Evolutionary conservation across 192 early-diverging fungal genomes (phyloP).

Genomic region (Phlyctochytrium planicorne): DNA sequence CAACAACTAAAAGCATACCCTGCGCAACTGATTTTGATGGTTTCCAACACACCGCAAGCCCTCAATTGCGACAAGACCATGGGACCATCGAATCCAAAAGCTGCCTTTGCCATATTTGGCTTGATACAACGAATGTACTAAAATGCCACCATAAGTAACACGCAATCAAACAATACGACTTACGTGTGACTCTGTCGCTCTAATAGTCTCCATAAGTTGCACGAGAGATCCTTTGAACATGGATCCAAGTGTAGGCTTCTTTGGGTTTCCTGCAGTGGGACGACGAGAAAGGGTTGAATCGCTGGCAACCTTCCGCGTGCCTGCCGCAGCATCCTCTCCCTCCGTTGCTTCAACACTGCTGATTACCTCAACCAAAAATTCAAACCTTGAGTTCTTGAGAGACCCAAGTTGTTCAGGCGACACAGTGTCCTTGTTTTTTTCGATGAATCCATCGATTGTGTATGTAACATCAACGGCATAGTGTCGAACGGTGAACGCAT

Average conservation of each 20-base stretch:
- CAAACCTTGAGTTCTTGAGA: constrained; percentile 64
- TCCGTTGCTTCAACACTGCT: constrained; percentile 22
- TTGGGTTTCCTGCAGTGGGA: constrained; percentile 29
- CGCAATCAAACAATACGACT: background rate
- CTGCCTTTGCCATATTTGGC: constrained; percentile 85
- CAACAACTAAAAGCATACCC: constrained; percentile 23
- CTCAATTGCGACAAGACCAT: constrained; percentile 90
- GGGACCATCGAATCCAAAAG: constrained; percentile 82
- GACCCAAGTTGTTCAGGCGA: constrained; percentile 76
- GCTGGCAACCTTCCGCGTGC: background rate
- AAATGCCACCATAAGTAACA: constrained; percentile 14
- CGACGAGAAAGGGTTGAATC: background rate
- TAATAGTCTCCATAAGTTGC: constrained; percentile 87
- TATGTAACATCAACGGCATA: constrained; percentile 89
- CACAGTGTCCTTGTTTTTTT: constrained; percentile 93
- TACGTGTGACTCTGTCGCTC: constrained; percentile 66
- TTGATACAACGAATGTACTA: constrained; percentile 95
- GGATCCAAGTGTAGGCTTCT: constrained; percentile 82
- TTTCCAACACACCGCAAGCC: constrained; percentile 91
- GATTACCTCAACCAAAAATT: constrained; percentile 70
- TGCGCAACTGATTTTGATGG: constrained; percentile 88
- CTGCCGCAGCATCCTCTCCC: constrained; percentile 30
- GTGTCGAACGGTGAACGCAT: constrained; percentile 80
- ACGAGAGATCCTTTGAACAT: constrained; percentile 75
- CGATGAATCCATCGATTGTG: constrained; percentile 79